These are phyloP conservation scores for Spatholobus suberectus DNA, from an alignment of 306 rosid species.

Conservation along the genomic window DNA sequence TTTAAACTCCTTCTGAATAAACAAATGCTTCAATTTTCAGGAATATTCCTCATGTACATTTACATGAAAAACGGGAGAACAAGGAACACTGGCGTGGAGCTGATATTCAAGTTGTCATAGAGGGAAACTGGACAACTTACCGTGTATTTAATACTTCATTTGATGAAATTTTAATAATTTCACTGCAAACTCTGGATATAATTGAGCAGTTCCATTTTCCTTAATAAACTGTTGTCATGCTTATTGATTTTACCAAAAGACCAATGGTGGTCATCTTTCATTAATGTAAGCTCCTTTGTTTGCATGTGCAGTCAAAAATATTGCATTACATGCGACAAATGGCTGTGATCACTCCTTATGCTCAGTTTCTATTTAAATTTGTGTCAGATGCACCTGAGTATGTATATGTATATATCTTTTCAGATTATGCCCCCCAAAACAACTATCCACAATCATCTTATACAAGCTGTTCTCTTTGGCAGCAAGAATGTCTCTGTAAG, in stretches of 20 bases:
- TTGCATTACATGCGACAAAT: slow-evolving; percentile 97
- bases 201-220: slow-evolving; percentile 20
- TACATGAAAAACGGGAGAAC: slow-evolving; percentile 79
- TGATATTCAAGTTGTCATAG: slow-evolving; percentile 97
- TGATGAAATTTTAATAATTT: slow-evolving; percentile 23
- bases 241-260: slow-evolving; percentile 4
- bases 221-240: slow-evolving; percentile 29
- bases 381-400: slow-evolving; percentile 85
- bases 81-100: slow-evolving; percentile 87
- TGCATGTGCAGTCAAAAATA: slow-evolving; percentile 82
- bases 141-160: slow-evolving; percentile 63
- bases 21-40: slow-evolving; percentile 52
- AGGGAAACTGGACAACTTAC: slow-evolving; percentile 98
- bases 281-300: slow-evolving; percentile 41
- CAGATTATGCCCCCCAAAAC: slow-evolving; percentile 1
- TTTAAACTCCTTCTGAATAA: slow-evolving; percentile 36
- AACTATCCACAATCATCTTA: slow-evolving; percentile 36
- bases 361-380: slow-evolving; percentile 81
- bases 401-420: slow-evolving; percentile 44
- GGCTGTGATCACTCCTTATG: slow-evolving; percentile 58
- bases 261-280: background rate
- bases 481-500: slow-evolving; percentile 87
- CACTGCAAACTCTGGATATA: slow-evolving; percentile 25
- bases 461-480: slow-evolving; percentile 44
- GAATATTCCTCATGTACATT: slow-evolving; percentile 92